Percentiles rank a stretch among this genome's conserved stretches.
phyloP scores from a whole-genome alignment of 2,329 filamentous ascomycete genomes.

The Pseudocercospora musae region DNA sequence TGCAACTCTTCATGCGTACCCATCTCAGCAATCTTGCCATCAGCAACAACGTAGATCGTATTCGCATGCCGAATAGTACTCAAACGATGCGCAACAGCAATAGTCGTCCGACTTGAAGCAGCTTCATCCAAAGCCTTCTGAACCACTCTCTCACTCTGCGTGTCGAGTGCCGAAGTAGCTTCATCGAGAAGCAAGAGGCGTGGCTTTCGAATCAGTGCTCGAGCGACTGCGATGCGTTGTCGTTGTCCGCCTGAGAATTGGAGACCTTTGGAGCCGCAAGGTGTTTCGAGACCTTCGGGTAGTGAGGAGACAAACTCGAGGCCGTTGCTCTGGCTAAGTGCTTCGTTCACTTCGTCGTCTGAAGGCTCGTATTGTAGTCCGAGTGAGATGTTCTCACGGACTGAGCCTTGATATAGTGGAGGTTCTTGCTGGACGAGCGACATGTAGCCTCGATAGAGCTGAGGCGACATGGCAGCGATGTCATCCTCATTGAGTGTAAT shows the following conservation, averaged over 20 bases:
- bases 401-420: conserved; percentile 62
- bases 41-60: conserved; percentile 41
- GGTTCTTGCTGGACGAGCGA: conserved; percentile 74
- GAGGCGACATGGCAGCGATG: conserved; percentile 58
- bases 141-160: conserved; percentile 63
- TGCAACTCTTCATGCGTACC: conserved; percentile 42
- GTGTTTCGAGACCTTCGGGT: conserved; percentile 50
- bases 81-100: conserved; percentile 43
- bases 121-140: conserved; percentile 64
- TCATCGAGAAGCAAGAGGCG: conserved; percentile 57
- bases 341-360: conserved; percentile 44
- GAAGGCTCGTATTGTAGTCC: conserved; percentile 41
- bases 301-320: conserved; percentile 53
- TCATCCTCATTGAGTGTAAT: conserved; percentile 55
- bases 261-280: conserved; percentile 49
- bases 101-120: conserved; percentile 39
- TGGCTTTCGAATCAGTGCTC: conserved; percentile 53
- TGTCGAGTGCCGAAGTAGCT: conserved; percentile 60
- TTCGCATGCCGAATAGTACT: conserved; percentile 40
- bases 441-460: conserved; percentile 61
- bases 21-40: conserved; percentile 39
- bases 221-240: conserved; percentile 55
- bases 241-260: conserved; percentile 55
- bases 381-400: conserved; percentile 57
- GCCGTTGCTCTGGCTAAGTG: conserved; percentile 52